A percentile compares a stretch with the other conserved stretches of the same genome.
These are phyloP conservation scores for Ophiorrhiza pumila DNA, from an alignment of 257 asterid species.

Conservation along the genomic window DNA sequence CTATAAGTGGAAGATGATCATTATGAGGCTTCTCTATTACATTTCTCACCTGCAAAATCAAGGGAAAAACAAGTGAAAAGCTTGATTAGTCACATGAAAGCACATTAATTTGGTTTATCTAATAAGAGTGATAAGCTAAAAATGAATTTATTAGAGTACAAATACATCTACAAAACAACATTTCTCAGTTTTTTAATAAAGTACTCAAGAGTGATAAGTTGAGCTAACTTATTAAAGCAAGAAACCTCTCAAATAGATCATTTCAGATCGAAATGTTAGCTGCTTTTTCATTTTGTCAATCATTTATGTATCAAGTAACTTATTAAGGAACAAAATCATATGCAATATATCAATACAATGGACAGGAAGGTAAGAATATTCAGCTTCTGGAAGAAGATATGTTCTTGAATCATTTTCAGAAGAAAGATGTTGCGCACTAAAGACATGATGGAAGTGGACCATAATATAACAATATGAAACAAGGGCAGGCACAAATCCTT, in stretches of 20 bases:
- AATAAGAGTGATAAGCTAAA: no score
- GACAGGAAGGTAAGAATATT: neutral
- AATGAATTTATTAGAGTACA: no score
- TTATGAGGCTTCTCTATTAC: conserved; percentile 94
- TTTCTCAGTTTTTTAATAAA: no score
- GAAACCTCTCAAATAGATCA: neutral
- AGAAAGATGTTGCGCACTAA: neutral
- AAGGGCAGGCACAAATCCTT: neutral
- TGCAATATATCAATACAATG: neutral
- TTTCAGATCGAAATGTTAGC: neutral
- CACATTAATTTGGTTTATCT: neutral
- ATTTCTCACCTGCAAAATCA: conserved; percentile 65
- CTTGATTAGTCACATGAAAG: neutral
- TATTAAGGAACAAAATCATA: neutral
- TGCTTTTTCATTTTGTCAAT: neutral
- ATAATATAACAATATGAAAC: neutral
- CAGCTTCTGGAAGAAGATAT: neutral
- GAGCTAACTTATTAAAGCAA: neutral
- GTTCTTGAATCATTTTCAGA: neutral
- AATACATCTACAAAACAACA: no score
- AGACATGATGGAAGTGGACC: neutral
- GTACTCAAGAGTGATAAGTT: neutral
- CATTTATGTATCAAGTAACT: neutral
- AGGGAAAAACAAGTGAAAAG: neutral
- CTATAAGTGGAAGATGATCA: conserved; percentile 94